These are phyloP conservation scores for Warburgia ugandensis DNA, from an alignment of 164 flowering plant species.

Conservation along the genomic window DNA sequence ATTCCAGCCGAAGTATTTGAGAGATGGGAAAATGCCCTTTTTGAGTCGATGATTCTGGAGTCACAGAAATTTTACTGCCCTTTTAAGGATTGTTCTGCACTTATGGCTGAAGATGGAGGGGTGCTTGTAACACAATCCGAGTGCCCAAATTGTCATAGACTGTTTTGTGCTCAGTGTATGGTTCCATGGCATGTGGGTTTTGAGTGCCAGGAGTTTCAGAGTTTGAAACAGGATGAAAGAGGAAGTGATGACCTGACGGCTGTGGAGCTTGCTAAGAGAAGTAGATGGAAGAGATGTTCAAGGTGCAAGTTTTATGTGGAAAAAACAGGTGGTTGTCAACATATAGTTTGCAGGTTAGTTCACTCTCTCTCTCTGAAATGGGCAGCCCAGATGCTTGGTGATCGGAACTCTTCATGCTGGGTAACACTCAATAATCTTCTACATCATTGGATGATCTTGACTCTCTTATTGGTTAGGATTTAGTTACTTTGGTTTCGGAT, in stretches of 20 bases:
- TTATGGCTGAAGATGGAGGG: slow-evolving; percentile 11
- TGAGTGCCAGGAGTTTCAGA: slow-evolving; percentile 24
- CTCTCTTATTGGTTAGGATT: too few relatives aligned
- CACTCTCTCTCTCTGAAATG: not conserved
- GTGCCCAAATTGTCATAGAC: slow-evolving; percentile 32
- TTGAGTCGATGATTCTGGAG: slow-evolving; percentile 2
- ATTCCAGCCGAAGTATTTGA: slow-evolving; percentile 6
- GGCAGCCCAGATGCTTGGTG: too few relatives aligned
- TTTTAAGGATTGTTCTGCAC: slow-evolving; percentile 13
- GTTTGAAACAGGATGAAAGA: slow-evolving; percentile 9
- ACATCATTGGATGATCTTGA: too few relatives aligned
- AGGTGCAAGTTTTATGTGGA: slow-evolving; percentile 40
- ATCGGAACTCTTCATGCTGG: too few relatives aligned
- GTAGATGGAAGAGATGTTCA: slow-evolving; percentile 45
- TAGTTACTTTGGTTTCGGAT: not conserved
- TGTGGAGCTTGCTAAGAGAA: slow-evolving; percentile 29
- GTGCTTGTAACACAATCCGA: slow-evolving; percentile 11
- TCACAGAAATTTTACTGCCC: slow-evolving; percentile 15
- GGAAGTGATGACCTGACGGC: slow-evolving; percentile 24
- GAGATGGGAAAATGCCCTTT: slow-evolving; percentile 9
- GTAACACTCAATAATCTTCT: too few relatives aligned
- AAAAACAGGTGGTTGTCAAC: slow-evolving; percentile 27
- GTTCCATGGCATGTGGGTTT: slow-evolving; percentile 34
- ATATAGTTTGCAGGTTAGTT: slow-evolving; percentile 42
- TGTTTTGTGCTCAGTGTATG: slow-evolving; percentile 36